Percentiles rank a stretch among this genome's conserved stretches.
phyloP scores from a whole-genome alignment of 1,284 basidiomycete genomes.

The Malassezia brasiliensis region DNA sequence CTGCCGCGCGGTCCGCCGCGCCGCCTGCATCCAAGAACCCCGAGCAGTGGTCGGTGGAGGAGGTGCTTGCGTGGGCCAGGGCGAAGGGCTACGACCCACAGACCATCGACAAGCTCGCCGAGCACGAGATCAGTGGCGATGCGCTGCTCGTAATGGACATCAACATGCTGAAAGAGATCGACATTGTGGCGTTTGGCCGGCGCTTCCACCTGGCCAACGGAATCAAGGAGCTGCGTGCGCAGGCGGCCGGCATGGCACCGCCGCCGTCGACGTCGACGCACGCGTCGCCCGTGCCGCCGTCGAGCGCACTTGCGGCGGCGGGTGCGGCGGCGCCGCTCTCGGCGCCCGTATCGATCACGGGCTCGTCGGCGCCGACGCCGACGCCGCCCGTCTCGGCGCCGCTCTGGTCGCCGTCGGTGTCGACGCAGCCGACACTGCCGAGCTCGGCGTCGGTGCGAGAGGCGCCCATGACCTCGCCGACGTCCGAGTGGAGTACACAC shows the following conservation, averaged over 20 bases:
- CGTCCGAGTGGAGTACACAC: neutral
- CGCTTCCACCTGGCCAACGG: constrained; percentile 85
- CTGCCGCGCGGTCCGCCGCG: neutral
- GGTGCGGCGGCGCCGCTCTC: neutral
- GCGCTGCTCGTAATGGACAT: constrained; percentile 88
- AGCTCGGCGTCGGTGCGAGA: neutral
- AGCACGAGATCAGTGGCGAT: constrained; percentile 93
- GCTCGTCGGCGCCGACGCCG: neutral
- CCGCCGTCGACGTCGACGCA: constrained; percentile 8
- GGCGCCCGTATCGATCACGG: neutral
- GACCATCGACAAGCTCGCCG: constrained; percentile 66
- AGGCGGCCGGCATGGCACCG: constrained; percentile 18
- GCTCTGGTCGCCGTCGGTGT: neutral
- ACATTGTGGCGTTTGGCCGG: constrained; percentile 86
- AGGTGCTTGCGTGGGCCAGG: constrained; percentile 82
- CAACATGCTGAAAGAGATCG: constrained; percentile 88
- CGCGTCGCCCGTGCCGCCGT: constrained; percentile 3
- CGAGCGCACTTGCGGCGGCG: neutral
- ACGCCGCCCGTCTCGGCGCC: neutral
- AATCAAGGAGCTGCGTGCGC: constrained; percentile 67
- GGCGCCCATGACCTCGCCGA: neutral
- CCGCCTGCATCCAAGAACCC: constrained; percentile 48
- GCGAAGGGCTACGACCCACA: constrained; percentile 73
- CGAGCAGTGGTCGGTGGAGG: constrained; percentile 72
- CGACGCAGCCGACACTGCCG: neutral